phyloP scores from a whole-genome alignment of 768 basidiomycete genomes.

The Pleurotus eryngii region DNA sequence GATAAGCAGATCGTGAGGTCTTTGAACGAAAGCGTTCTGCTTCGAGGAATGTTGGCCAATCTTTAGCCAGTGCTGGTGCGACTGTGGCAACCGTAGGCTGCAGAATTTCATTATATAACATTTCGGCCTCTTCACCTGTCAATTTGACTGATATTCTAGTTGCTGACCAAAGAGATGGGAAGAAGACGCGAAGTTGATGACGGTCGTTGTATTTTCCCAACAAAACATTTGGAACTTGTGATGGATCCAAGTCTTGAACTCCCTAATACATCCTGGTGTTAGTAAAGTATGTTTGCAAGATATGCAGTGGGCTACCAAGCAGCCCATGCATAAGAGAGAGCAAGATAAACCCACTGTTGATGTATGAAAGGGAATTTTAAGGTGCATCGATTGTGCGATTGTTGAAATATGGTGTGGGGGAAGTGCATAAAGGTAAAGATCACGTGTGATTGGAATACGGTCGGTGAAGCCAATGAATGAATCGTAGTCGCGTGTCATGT shows the following conservation, averaged over 20 bases:
- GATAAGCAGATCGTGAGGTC: not conserved
- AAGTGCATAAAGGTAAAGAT: not conserved
- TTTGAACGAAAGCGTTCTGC: not conserved
- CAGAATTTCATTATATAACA: not conserved
- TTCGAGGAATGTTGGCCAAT: not conserved
- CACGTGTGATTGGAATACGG: not conserved
- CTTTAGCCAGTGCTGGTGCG: not conserved
- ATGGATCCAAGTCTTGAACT: not conserved
- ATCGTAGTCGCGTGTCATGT: not conserved
- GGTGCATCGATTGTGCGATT: not conserved
- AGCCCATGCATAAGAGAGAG: not conserved
- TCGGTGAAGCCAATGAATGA: slow-evolving; percentile 1
- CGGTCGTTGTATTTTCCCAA: not conserved
- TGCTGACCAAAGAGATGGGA: not conserved
- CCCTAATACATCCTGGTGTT: too few relatives aligned
- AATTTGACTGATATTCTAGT: not conserved
- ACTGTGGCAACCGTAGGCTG: not conserved
- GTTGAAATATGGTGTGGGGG: not conserved
- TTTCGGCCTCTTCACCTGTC: not conserved
- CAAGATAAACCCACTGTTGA: not conserved
- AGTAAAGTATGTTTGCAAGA: too few relatives aligned
- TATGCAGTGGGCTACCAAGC: not conserved
- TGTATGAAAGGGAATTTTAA: not conserved
- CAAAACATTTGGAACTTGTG: not conserved
- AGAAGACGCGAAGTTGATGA: not conserved